Percentiles rank a stretch among this genome's conserved stretches.
Conservation (phyloP, 345 rosid species). For the Zanthoxylum bungeanum region DNA sequence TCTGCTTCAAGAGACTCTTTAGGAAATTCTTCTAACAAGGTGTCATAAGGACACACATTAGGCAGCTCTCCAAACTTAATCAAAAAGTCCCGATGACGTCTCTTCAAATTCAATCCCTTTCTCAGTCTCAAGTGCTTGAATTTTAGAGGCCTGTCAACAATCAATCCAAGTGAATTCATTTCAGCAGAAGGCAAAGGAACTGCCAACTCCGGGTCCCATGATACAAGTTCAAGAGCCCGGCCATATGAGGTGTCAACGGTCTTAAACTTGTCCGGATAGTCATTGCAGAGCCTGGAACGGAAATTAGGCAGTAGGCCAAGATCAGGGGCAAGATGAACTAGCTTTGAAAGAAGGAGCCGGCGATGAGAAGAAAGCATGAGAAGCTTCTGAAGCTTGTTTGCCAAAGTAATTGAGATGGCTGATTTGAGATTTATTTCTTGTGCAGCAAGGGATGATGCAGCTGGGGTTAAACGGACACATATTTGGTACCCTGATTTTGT, state of each 20-base stretch:
- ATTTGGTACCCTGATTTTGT: conserved; percentile 57
- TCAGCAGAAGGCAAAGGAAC: conserved; percentile 37
- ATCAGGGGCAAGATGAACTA: conserved; percentile 84
- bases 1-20: conserved; percentile 68
- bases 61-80: conserved; percentile 63
- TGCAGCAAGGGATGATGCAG: conserved; percentile 60
- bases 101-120: conserved; percentile 73
- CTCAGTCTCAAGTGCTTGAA: conserved; percentile 75
- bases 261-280: conserved; percentile 68
- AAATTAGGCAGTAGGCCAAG: conserved; percentile 90
- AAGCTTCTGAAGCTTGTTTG: conserved; percentile 76
- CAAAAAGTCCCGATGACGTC: conserved; percentile 54
- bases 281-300: conserved; percentile 82
- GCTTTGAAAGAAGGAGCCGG: conserved; percentile 68
- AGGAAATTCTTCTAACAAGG: conserved; percentile 36
- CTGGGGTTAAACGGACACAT: conserved; percentile 74
- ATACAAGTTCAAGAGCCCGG: conserved; percentile 80
- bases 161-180: conserved; percentile 36
- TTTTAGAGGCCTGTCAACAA: conserved; percentile 82
- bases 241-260: conserved; percentile 77
- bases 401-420: conserved; percentile 53
- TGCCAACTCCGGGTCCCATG: conserved; percentile 67
- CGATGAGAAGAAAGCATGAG: conserved; percentile 80
- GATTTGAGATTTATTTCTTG: conserved; percentile 52
- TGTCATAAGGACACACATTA: conserved; percentile 66